Evolutionary conservation across 164 flowering plant genomes (phyloP).

Genomic region (Euptelea pleiosperma): DNA sequence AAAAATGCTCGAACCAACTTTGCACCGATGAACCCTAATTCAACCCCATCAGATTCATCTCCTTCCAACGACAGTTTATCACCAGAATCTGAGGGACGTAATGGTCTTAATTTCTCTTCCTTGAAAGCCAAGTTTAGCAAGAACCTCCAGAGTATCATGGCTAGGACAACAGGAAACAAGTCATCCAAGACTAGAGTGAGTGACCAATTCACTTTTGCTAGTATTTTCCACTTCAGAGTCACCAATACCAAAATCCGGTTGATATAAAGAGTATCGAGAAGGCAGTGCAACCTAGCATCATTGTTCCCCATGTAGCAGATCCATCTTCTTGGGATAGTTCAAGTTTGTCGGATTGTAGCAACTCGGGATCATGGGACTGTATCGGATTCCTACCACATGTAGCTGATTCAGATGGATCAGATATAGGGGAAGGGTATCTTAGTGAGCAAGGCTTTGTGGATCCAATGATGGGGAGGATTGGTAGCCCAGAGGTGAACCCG

Average conservation of each 20-base stretch:
- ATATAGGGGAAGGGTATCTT: constrained; percentile 28
- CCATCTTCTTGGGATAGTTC: constrained; percentile 44
- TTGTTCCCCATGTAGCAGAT: constrained; percentile 45
- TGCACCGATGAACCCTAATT: constrained; percentile 6
- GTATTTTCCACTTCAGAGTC: constrained; percentile 45
- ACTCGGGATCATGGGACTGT: constrained; percentile 20
- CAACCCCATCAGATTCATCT: constrained; percentile 8
- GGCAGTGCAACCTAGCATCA: constrained; percentile 65
- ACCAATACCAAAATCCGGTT: constrained; percentile 29
- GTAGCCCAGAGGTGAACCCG: constrained; percentile 22
- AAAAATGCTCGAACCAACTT: constrained; percentile 75
- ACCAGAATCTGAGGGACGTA: constrained; percentile 13
- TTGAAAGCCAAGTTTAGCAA: constrained; percentile 67
- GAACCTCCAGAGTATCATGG: constrained; percentile 67
- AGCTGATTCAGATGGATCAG: constrained; percentile 42
- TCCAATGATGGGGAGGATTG: constrained; percentile 41
- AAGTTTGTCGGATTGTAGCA: constrained; percentile 35
- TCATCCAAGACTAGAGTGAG: constrained; percentile 57
- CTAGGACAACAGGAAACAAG: constrained; percentile 42
- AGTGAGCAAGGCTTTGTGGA: too few species aligned
- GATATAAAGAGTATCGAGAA: constrained; percentile 50
- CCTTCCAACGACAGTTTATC: constrained; percentile 3
- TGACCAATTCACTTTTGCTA: constrained; percentile 74
- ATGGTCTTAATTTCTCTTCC: constrained; percentile 48
- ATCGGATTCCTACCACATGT: constrained; percentile 26